Evolutionary conservation across 345 rosid species (phyloP).

Genomic region (Heritiera littoralis): DNA sequence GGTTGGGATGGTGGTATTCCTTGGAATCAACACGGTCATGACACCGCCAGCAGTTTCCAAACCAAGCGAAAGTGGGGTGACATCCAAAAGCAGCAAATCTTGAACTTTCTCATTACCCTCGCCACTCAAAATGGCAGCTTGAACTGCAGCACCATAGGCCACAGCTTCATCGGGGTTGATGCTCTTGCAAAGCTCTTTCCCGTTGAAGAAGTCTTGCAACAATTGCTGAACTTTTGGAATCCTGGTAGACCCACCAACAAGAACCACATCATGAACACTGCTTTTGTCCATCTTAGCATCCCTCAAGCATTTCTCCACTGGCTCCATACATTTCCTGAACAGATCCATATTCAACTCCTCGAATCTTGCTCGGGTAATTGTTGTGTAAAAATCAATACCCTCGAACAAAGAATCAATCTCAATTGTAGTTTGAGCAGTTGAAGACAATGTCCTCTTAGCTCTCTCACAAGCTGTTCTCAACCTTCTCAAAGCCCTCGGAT

Average conservation of each 20-base stretch:
- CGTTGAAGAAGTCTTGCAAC: slow-evolving; percentile 23
- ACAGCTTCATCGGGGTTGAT: slow-evolving; percentile 53
- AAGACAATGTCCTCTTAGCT: slow-evolving; percentile 55
- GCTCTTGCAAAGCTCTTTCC: slow-evolving; percentile 20
- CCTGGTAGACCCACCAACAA: slow-evolving; percentile 59
- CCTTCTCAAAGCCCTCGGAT: slow-evolving; percentile 44
- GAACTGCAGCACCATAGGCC: slow-evolving; percentile 83
- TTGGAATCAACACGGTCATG: slow-evolving; percentile 65
- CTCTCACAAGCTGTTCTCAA: slow-evolving; percentile 54
- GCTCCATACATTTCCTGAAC: slow-evolving; percentile 57
- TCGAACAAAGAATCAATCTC: slow-evolving; percentile 48
- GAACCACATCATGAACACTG: slow-evolving; percentile 45
- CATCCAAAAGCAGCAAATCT: slow-evolving; percentile 65
- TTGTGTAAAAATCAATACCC: slow-evolving; percentile 47
- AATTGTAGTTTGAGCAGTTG: slow-evolving; percentile 50
- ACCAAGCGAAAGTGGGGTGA: slow-evolving; percentile 69
- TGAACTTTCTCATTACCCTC: slow-evolving; percentile 83
- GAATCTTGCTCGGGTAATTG: slow-evolving; percentile 47
- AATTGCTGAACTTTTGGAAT: slow-evolving; percentile 42
- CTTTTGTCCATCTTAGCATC: slow-evolving; percentile 57
- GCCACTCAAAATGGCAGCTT: slow-evolving; percentile 76
- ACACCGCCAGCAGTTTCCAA: slow-evolving; percentile 78
- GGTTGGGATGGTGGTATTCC: slow-evolving; percentile 77
- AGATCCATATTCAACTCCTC: slow-evolving; percentile 58
- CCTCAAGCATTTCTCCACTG: slow-evolving; percentile 51